Percentiles rank a stretch among this genome's conserved stretches.
Evolutionary conservation across 768 basidiomycete species (phyloP).

Genomic region (Punctularia strigosozonata): DNA sequence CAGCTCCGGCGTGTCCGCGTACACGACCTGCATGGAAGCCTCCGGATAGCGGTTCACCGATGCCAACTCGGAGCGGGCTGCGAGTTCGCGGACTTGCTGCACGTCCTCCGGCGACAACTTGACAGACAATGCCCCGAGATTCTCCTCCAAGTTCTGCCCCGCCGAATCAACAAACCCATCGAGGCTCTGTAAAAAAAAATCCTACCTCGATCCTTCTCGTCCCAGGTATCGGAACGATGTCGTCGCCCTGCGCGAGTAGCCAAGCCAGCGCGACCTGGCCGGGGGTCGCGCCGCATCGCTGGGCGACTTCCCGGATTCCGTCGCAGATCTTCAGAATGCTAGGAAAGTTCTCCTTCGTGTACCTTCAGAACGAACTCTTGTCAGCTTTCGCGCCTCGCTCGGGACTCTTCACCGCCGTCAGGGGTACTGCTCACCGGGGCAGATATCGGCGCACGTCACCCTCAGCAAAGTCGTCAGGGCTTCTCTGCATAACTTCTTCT

Average conservation of each 20-base stretch:
- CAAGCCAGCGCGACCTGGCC: slow-evolving; percentile 31
- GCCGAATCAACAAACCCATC: background rate
- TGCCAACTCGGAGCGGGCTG: slow-evolving; percentile 13
- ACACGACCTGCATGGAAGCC: slow-evolving; percentile 13
- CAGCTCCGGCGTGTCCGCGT: slow-evolving; percentile 20
- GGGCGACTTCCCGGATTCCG: slow-evolving; percentile 19
- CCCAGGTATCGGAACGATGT: slow-evolving; percentile 29
- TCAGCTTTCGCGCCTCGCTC: no score
- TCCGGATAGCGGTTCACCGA: slow-evolving; percentile 25
- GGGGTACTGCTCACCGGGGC: no score
- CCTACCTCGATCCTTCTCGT: slow-evolving; percentile 22
- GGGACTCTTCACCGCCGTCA: no score
- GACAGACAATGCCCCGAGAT: slow-evolving; percentile 15
- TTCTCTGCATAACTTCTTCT: slow-evolving; percentile 10
- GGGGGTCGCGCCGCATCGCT: slow-evolving; percentile 20
- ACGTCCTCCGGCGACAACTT: slow-evolving; percentile 17
- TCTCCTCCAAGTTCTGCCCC: slow-evolving; percentile 22
- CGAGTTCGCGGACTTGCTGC: slow-evolving; percentile 15
- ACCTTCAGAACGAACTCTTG: no score
- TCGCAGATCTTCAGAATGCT: slow-evolving; percentile 28
- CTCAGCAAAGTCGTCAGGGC: slow-evolving; percentile 17
- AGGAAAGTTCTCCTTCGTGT: slow-evolving; percentile 29
- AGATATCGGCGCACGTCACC: slow-evolving; percentile 15
- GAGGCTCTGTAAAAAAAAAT: background rate
- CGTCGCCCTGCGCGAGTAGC: slow-evolving; percentile 25